Percentiles rank a stretch among this genome's conserved stretches.
phyloP scores from a whole-genome alignment of 2,329 filamentous ascomycete genomes.

The Colletotrichum sp. region DNA sequence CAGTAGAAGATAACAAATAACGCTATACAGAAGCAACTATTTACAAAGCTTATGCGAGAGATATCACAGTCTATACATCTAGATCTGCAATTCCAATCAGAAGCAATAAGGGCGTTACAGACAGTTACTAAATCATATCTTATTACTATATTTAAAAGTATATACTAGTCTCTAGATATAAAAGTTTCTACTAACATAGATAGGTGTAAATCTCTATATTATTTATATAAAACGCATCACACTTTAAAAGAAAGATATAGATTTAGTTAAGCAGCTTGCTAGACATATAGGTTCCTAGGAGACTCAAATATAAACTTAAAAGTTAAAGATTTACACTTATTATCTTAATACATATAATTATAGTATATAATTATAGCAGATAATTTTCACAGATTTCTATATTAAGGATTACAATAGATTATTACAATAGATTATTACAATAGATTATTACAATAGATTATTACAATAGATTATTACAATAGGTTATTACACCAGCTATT shows the following conservation, averaged over 20 bases:
- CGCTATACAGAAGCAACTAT: background rate
- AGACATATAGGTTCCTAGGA: background rate
- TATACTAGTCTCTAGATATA: background rate
- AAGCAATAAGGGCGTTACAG: background rate
- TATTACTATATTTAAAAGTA: background rate
- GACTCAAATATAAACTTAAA: background rate
- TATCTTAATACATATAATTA: too few relatives aligned
- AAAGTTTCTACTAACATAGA: too few relatives aligned
- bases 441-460: too few relatives aligned
- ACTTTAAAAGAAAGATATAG: background rate
- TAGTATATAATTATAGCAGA: too few relatives aligned
- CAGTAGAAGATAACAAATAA: background rate
- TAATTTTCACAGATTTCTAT: too few relatives aligned
- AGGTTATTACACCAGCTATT: background rate
- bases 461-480: too few relatives aligned
- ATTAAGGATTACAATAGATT: too few relatives aligned
- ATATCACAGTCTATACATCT: background rate
- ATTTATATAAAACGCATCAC: background rate
- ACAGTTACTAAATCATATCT: background rate
- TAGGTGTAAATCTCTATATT: background rate
- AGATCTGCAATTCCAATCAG: background rate
- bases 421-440: background rate
- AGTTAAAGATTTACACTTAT: too few relatives aligned
- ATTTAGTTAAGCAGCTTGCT: background rate
- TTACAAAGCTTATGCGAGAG: background rate